phyloP scores from a whole-genome alignment of 2,329 filamentous ascomycete species.

The Tolypocladium album region DNA sequence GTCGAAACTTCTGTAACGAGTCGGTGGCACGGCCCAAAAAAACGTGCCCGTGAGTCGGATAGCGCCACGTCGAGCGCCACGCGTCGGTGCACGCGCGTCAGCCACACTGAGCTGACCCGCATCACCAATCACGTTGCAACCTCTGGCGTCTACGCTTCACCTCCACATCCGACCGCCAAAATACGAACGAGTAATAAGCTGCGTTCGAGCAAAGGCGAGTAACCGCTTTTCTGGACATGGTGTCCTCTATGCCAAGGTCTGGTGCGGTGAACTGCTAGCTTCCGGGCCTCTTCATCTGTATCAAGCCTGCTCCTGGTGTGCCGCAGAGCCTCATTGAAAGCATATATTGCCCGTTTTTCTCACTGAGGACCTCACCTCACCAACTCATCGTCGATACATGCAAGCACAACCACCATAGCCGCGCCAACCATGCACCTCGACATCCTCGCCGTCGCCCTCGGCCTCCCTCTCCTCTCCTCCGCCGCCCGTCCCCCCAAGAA shows the following conservation, averaged over 20 bases:
- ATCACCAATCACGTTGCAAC: not conserved
- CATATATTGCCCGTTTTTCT: not conserved
- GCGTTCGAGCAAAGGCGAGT: not conserved
- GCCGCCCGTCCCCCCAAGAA: slow-evolving; percentile 27
- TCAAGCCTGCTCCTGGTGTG: not conserved
- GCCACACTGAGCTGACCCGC: not conserved
- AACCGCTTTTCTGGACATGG: slow-evolving; percentile 9
- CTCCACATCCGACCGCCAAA: not conserved
- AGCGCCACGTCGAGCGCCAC: not conserved
- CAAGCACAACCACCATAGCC: not conserved
- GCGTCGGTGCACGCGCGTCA: not conserved
- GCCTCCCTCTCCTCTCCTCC: slow-evolving; percentile 14
- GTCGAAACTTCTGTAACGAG: no score
- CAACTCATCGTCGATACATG: not conserved
- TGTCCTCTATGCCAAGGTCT: slow-evolving; percentile 8
- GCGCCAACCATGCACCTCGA: slow-evolving; percentile 15
- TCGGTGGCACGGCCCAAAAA: not conserved
- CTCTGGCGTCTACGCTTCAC: not conserved
- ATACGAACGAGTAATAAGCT: not conserved
- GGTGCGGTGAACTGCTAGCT: not conserved
- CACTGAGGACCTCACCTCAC: not conserved
- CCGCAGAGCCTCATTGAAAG: not conserved
- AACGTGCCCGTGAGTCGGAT: not conserved
- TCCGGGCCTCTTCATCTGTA: not conserved
- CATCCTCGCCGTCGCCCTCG: slow-evolving; percentile 9